phyloP scores from a whole-genome alignment of 1,139 yeast species.

The Saccharomycopsis phalli region DNA sequence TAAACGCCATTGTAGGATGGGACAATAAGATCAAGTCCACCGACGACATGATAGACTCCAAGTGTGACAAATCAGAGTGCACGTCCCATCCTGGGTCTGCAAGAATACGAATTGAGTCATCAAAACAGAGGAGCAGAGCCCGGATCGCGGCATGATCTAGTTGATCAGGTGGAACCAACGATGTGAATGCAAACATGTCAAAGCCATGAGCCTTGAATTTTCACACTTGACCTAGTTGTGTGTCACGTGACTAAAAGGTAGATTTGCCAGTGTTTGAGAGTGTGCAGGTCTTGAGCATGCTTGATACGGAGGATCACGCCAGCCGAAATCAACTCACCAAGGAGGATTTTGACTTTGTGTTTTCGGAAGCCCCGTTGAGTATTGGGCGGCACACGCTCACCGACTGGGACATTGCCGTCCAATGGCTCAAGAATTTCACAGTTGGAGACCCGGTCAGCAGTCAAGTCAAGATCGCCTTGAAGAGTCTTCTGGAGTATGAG shows the following conservation, averaged over 20 bases:
- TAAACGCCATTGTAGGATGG: constrained; percentile 73
- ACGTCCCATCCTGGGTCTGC: constrained; percentile 73
- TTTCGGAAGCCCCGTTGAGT: background rate
- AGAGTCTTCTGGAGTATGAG: constrained; percentile 3
- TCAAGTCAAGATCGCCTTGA: constrained; percentile 6
- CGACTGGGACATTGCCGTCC: constrained; percentile 8
- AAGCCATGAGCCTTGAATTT: too few species aligned
- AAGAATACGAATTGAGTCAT: constrained; percentile 24
- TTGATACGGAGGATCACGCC: too few species aligned
- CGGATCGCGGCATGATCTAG: constrained; percentile 19
- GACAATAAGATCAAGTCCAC: constrained; percentile 69
- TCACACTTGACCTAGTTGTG: too few species aligned
- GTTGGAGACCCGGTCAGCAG: constrained; percentile 1
- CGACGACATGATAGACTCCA: constrained; percentile 39
- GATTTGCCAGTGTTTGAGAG: too few species aligned
- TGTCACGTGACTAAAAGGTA: too few species aligned
- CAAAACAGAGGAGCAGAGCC: constrained; percentile 31
- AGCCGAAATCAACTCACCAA: background rate
- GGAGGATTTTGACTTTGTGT: background rate
- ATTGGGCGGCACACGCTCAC: background rate
- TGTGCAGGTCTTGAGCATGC: too few species aligned
- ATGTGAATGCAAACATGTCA: constrained; percentile 18
- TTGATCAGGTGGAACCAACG: constrained; percentile 19
- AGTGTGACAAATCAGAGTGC: constrained; percentile 32
- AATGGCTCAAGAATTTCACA: constrained; percentile 5